Evolutionary conservation across 1,284 basidiomycete genomes (phyloP).

Genomic region (Puccinia coronata): DNA sequence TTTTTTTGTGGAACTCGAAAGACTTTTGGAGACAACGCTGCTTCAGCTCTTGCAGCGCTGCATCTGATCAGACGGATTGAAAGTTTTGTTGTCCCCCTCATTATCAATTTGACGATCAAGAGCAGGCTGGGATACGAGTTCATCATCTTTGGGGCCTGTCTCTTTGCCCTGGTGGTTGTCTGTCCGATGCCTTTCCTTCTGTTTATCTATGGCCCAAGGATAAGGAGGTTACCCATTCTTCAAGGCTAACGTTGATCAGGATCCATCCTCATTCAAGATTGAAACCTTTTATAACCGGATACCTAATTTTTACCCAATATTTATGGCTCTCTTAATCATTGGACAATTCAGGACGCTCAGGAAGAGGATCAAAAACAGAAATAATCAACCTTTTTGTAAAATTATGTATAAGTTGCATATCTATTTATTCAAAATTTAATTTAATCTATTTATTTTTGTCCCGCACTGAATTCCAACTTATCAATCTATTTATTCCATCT

Average conservation of each 20-base stretch:
- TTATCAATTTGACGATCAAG: conserved; percentile 30
- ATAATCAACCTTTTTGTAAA: no score
- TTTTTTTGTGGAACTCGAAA: not conserved
- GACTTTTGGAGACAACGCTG: conserved; percentile 30
- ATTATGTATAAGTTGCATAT: no score
- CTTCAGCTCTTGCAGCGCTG: conserved; percentile 23
- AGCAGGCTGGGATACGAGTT: not conserved
- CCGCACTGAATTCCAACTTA: no score
- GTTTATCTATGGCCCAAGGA: conserved; percentile 9
- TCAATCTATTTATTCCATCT: no score
- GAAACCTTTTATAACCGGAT: no score
- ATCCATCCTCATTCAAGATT: not conserved
- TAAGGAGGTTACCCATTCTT: not conserved
- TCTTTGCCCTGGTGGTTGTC: not conserved
- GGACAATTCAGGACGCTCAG: not conserved
- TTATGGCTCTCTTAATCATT: no score
- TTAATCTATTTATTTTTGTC: no score
- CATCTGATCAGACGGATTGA: conserved; percentile 28
- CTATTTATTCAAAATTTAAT: no score
- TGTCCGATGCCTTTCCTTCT: conserved; percentile 9
- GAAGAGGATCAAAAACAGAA: no score
- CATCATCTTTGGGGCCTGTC: not conserved
- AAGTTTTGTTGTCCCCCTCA: conserved; percentile 29
- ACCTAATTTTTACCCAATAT: no score
- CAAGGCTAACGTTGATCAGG: not conserved